These are phyloP conservation scores for Fusarium avenaceum DNA, from an alignment of 2,329 filamentous ascomycete genomes.

Conservation along the genomic window DNA sequence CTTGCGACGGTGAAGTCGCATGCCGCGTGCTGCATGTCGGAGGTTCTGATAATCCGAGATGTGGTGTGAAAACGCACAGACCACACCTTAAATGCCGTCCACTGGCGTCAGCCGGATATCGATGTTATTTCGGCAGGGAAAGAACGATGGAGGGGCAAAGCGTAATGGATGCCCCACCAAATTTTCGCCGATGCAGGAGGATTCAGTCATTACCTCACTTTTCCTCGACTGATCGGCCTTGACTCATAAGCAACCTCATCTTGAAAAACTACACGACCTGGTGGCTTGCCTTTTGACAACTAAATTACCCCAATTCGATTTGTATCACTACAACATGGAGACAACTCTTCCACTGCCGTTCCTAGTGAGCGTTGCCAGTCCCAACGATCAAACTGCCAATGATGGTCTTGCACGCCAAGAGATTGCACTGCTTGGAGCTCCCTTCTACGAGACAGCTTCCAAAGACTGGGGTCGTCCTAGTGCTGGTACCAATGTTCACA, in stretches of 20 bases:
- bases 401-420: conserved; percentile 70
- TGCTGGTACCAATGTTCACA: conserved; percentile 72
- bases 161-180: conserved; percentile 46
- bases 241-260: conserved; percentile 42
- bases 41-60: conserved; percentile 45
- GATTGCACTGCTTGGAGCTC: conserved; percentile 69
- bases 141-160: conserved; percentile 49
- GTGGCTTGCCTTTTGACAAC: background rate
- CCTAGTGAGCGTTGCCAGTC: conserved; percentile 68
- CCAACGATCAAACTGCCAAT: conserved; percentile 61
- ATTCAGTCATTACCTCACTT: conserved; percentile 47
- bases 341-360: conserved; percentile 74
- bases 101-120: conserved; percentile 40
- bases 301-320: conserved; percentile 25
- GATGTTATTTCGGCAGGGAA: conserved; percentile 21
- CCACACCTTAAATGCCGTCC: conserved; percentile 53
- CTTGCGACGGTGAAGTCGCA: conserved; percentile 25
- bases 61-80: conserved; percentile 47
- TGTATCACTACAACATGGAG: conserved; percentile 64
- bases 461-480: conserved; percentile 64
- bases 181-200: conserved; percentile 50
- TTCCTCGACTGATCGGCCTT: conserved; percentile 43
- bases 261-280: conserved; percentile 5
- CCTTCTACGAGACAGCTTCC: conserved; percentile 69
- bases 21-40: conserved; percentile 20